Conservation (phyloP, 352 stramenopile genomes). For the Pythium aphanidermatum region DNA sequence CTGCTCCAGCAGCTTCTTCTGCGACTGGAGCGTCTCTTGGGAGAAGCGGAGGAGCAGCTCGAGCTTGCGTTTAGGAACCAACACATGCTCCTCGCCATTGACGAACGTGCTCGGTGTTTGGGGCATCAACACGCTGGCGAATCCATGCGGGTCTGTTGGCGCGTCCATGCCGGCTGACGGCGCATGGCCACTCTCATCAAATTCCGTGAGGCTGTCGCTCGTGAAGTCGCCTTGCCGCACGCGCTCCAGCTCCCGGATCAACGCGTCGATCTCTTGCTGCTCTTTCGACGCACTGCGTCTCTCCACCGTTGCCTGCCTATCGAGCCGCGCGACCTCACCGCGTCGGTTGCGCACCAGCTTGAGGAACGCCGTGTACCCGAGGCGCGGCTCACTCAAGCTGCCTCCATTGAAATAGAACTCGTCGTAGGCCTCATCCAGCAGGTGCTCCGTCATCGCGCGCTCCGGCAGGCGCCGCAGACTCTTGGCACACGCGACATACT, state of each 20-base stretch:
- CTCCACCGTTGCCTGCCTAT: neutral
- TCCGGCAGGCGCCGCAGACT: constrained; percentile 39
- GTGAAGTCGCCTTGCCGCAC: constrained; percentile 29
- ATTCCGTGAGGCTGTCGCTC: no score
- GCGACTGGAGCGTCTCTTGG: no score
- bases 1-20: no score
- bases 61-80: constrained; percentile 45
- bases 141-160: no score
- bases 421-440: constrained; percentile 61
- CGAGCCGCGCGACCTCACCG: constrained; percentile 31
- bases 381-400: constrained; percentile 43
- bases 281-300: constrained; percentile 20
- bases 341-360: constrained; percentile 65
- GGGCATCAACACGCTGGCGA: no score
- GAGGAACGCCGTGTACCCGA: constrained; percentile 53
- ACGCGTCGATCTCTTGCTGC: constrained; percentile 40
- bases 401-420: constrained; percentile 66
- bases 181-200: no score
- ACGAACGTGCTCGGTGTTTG: neutral
- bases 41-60: constrained; percentile 44
- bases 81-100: constrained; percentile 21
- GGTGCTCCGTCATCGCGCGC: constrained; percentile 41
- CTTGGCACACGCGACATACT: constrained; percentile 59
- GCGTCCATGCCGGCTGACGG: no score
- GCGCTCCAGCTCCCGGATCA: constrained; percentile 52